Conservation (phyloP, 352 stramenopile genomes). For the Phytophthora agathidicida region DNA sequence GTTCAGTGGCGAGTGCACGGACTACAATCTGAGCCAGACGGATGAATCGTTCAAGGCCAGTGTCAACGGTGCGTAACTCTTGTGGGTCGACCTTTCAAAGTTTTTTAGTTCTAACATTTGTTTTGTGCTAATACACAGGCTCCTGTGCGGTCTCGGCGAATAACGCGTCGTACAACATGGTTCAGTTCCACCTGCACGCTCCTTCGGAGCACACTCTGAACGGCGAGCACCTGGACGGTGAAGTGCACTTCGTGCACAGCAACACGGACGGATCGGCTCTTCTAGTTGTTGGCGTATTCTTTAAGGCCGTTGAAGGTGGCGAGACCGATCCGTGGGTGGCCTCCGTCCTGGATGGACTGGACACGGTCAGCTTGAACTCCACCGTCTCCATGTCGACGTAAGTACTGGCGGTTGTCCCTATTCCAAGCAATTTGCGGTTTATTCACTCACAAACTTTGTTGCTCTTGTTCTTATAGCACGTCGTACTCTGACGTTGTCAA, state of each 20-base stretch:
- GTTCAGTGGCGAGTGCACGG: slow-evolving; percentile 22
- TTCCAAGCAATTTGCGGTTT: not conserved
- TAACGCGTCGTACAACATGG: slow-evolving; percentile 29
- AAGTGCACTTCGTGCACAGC: slow-evolving; percentile 57
- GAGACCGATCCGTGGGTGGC: slow-evolving; percentile 32
- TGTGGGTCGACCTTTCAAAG: not conserved
- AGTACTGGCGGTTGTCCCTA: not conserved
- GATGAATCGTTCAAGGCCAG: slow-evolving; percentile 28
- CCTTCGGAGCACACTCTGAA: slow-evolving; percentile 55
- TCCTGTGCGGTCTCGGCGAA: slow-evolving; percentile 24
- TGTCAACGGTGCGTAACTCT: slow-evolving; percentile 16
- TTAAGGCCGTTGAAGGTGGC: slow-evolving; percentile 13
- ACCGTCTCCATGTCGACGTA: slow-evolving; percentile 26
- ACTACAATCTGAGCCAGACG: slow-evolving; percentile 27
- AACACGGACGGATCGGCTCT: slow-evolving; percentile 32
- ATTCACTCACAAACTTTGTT: not conserved
- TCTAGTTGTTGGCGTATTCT: slow-evolving; percentile 43
- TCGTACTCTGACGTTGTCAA: slow-evolving; percentile 58
- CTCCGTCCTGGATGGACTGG: slow-evolving; percentile 31
- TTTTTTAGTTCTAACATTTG: slow-evolving; percentile 7
- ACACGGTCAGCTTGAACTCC: slow-evolving; percentile 29
- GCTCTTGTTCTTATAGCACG: slow-evolving; percentile 1
- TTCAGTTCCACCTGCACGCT: slow-evolving; percentile 48
- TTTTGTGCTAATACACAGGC: slow-evolving; percentile 8
- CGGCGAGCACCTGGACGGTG: slow-evolving; percentile 37